Evolutionary conservation across 2,329 filamentous ascomycete species (phyloP).

Genomic region (Ascochyta koolunga): DNA sequence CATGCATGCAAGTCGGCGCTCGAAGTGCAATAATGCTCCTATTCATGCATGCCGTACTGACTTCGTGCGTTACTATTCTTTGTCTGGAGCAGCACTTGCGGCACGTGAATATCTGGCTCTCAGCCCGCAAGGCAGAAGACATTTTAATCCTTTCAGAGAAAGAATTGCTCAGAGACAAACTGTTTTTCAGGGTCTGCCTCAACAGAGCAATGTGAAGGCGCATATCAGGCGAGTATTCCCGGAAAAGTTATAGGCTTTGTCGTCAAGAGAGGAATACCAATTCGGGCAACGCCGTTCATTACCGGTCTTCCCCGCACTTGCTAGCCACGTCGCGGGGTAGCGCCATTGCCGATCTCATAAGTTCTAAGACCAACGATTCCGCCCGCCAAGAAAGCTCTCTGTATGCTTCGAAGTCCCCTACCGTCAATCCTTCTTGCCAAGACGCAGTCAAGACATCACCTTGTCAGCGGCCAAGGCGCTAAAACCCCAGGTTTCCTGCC

Average conservation of each 20-base stretch:
- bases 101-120: too few relatives aligned
- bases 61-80: background rate
- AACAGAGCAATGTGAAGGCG: background rate
- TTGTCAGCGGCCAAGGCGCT: constrained; percentile 26
- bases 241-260: background rate
- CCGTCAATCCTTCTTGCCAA: constrained; percentile 20
- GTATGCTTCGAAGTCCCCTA: constrained; percentile 10
- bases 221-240: background rate
- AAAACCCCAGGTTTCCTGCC: constrained; percentile 25
- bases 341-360: constrained; percentile 7
- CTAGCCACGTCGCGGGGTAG: constrained; percentile 16
- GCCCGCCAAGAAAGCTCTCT: constrained; percentile 7
- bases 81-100: background rate
- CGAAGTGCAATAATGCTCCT: background rate
- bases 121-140: too few relatives aligned
- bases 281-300: background rate
- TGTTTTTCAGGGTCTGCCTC: too few relatives aligned
- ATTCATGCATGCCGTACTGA: background rate
- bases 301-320: constrained; percentile 14
- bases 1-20: background rate
- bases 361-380: constrained; percentile 3
- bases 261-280: background rate
- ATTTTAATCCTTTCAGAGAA: background rate
- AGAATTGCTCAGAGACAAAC: background rate
- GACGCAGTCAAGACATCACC: constrained; percentile 25